Evolutionary conservation across 257 asterid species (phyloP), one percentile per base, ranked within the genome.

Genomic region (Solanum etuberosum): DNA sequence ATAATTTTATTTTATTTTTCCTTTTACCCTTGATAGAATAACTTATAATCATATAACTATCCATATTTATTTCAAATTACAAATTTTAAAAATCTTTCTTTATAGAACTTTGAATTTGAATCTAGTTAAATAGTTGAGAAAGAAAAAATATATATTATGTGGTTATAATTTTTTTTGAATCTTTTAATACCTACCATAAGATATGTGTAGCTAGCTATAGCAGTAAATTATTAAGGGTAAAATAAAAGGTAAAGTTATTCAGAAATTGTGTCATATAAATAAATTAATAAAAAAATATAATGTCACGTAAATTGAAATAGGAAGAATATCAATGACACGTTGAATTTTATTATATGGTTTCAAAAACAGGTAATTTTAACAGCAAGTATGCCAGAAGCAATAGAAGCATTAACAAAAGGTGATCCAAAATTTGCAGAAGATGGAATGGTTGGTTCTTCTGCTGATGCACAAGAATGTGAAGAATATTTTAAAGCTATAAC

Each of bases 391-490:
- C 43, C 86, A 2, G 89, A 74, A 31, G 92, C 92, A 2, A 63
- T 86, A 27, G 92, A 90, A 81, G 90, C 89, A 13, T 72, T 90
- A 32, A 88, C 88, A 2, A 90, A 88, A 83, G 92, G 89, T 10
- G 74, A 86, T 63, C 90, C 90, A 7, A 90, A 90, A 48, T 90
- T 90, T 78, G 90, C 92, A n/a, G 90, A 83, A 38, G 89, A 90
- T 15, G 86, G 88, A 2, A 61, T 90, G 87, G 87, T 78, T 27
- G 89, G 86, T 82, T 67, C 92, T 25, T 76, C 90, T 12, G 76
- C 46, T 2, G 86, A 59, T 72, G 90, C 89, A 73, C 89, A 86
- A 80, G 29, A 31, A 21, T 90, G 90, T 84, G 90, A 90, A 46
- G 59, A 11, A 3, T 72, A 68, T 76, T 90, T 90, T 34, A 65